Evolutionary conservation across 208 protist genomes (phyloP).

Genomic region (Wallacemonas sp.): DNA sequence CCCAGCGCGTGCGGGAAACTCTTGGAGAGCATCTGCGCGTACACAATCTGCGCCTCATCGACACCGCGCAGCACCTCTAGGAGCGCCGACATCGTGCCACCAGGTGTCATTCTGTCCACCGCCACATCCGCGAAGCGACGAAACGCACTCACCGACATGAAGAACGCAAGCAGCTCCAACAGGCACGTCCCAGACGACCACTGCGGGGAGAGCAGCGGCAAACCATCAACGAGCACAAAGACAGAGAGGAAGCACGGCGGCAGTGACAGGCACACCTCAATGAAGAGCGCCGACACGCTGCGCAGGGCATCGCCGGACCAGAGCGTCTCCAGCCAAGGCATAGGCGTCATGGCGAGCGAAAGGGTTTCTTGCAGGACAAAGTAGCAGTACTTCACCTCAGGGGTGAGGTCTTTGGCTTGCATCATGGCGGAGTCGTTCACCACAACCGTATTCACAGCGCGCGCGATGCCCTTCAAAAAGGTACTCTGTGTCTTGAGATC

Average conservation of each 20-base stretch:
- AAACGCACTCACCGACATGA: slow-evolving; percentile 40
- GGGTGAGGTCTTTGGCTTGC: slow-evolving; percentile 29
- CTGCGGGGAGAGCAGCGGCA: slow-evolving; percentile 36
- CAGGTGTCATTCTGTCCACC: background rate
- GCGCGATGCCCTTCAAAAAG: slow-evolving; percentile 40
- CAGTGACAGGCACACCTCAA: slow-evolving; percentile 56
- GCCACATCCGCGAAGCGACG: slow-evolving; percentile 31
- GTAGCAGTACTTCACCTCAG: slow-evolving; percentile 66
- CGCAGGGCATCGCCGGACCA: slow-evolving; percentile 33
- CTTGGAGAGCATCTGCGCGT: slow-evolving; percentile 48
- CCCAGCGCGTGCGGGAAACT: slow-evolving; percentile 38
- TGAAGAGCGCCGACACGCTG: slow-evolving; percentile 49
- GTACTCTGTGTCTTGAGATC: slow-evolving; percentile 28
- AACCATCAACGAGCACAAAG: slow-evolving; percentile 50
- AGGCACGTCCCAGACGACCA: slow-evolving; percentile 35
- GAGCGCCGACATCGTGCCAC: slow-evolving; percentile 1
- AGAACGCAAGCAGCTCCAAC: slow-evolving; percentile 45
- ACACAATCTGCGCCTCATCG: slow-evolving; percentile 25
- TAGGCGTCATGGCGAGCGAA: slow-evolving; percentile 44
- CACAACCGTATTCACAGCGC: slow-evolving; percentile 31
- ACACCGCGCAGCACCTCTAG: slow-evolving; percentile 23
- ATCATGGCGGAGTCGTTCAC: slow-evolving; percentile 12
- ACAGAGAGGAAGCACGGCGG: slow-evolving; percentile 57
- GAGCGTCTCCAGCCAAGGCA: slow-evolving; percentile 58
- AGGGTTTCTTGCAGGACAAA: slow-evolving; percentile 76